Base-by-base conservation (phyloP, 2,329 filamentous ascomycete genomes). In the Ceratocystis harringtonii region DNA sequence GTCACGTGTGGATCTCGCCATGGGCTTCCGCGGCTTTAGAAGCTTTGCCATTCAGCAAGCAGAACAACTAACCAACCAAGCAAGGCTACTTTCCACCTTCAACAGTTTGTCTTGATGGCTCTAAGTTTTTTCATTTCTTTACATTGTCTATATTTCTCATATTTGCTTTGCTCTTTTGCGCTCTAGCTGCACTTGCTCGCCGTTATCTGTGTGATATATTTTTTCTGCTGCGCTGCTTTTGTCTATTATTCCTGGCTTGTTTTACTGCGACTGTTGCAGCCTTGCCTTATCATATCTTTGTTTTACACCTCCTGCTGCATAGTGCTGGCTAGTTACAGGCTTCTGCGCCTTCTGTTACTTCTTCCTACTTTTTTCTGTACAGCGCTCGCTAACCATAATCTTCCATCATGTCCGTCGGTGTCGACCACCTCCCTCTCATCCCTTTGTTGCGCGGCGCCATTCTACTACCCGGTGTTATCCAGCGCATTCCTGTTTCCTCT, bases 401-500 rank as follows among this genome's bases (percentile, higher is more conserved):
- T 8, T 6, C 57, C 8, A 62, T 19, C n/a, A 67, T 65, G 62
- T 45, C 66, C 36, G 62, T 60, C 58, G 60, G 62, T 25, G 30
- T 67, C 17, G 66, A 67, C 58, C 63, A 65, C 65, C 76, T 96
- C 43, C 89, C 92, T 58, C 78, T 97, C 71, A 87, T 97, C 70
- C 89, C 91, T 45, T 83, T 97, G 55, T 84, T 90, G 64, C 85
- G 87, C 72, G 88, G 87, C 69, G 83, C 85, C 68, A 88, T 96
- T 70, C 84, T 97, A 50, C 83, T 96, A 8, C 94, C 94, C 3
- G 90, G 91, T 68, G 85, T 92, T 66, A 85, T 92, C 62, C 83
- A 95, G 70, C 88, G 92, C 70, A 88, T 97, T 69, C 85, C 90
- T 65, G 87, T 96, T 63, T 84, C 87, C 50, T 86, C 81, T 45